Evolutionary conservation across 768 basidiomycete genomes (phyloP).

Genomic region (Macrolepiota dolichaula): DNA sequence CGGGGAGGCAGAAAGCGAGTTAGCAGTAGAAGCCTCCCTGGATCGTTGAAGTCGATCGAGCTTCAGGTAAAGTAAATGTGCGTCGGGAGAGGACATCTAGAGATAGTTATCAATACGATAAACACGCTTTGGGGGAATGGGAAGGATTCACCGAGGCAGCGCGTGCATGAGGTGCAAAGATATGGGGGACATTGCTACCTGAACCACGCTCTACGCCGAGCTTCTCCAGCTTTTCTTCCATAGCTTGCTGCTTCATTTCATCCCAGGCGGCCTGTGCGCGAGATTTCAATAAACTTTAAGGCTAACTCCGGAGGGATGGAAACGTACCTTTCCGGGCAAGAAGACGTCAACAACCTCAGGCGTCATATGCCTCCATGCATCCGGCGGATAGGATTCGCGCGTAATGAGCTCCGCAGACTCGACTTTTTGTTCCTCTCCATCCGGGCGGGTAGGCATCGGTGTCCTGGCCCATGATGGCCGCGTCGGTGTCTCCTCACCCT

Average conservation of each 20-base stretch:
- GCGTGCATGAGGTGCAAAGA: constrained; percentile 74
- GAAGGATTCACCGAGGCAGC: constrained; percentile 71
- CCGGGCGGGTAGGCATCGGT: constrained; percentile 37
- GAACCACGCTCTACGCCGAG: constrained; percentile 73
- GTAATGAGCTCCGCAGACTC: constrained; percentile 35
- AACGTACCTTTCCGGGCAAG: constrained; percentile 70
- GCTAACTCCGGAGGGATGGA: constrained; percentile 12
- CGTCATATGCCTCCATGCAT: constrained; percentile 52
- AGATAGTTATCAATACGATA: constrained; percentile 2
- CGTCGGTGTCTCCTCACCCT: constrained; percentile 37
- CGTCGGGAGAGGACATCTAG: constrained; percentile 87
- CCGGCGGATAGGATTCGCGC: constrained; percentile 61
- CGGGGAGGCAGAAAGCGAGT: constrained; percentile 63
- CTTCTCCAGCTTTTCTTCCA: constrained; percentile 79
- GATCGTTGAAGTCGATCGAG: constrained; percentile 81
- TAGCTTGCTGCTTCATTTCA: constrained; percentile 59
- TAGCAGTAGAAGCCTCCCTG: constrained; percentile 47
- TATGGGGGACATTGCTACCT: constrained; percentile 51
- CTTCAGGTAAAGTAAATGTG: constrained; percentile 76
- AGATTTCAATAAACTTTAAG: constrained; percentile 8
- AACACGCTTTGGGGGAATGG: constrained; percentile 23
- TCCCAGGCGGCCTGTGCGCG: constrained; percentile 67
- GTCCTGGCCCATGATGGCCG: constrained; percentile 60
- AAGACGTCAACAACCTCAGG: constrained; percentile 77
- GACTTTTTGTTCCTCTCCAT: constrained; percentile 13